Conservation (phyloP, 2,329 filamentous ascomycete genomes). For the Aspergillus costaricaensis region DNA sequence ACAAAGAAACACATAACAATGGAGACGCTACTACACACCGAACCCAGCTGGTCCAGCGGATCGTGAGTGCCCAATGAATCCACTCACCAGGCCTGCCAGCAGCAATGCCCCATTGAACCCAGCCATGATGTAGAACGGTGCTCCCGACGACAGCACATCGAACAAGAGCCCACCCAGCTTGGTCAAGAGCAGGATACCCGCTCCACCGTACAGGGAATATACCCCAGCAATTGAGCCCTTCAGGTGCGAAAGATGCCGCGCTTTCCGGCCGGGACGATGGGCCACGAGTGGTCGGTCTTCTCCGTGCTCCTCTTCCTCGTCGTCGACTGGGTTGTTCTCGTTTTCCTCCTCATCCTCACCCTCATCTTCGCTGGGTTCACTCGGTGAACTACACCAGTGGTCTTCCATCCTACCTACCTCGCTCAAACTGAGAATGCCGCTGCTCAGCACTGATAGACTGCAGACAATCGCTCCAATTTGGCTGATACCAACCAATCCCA, state of each 20-base stretch:
- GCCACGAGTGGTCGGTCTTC: slow-evolving; percentile 37
- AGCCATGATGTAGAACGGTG: slow-evolving; percentile 94
- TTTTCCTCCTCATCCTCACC: slow-evolving; percentile 6
- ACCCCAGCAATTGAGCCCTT: slow-evolving; percentile 95
- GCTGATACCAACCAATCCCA: slow-evolving; percentile 80
- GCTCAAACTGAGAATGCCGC: slow-evolving; percentile 65
- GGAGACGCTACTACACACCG: neutral
- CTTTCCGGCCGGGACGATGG: slow-evolving; percentile 23
- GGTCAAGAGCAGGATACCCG: slow-evolving; percentile 85
- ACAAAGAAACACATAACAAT: neutral
- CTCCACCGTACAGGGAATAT: slow-evolving; percentile 87
- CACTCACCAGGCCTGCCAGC: slow-evolving; percentile 33
- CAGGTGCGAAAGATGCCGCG: slow-evolving; percentile 55
- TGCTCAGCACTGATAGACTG: slow-evolving; percentile 83
- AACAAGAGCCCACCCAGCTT: slow-evolving; percentile 89
- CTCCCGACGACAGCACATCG: slow-evolving; percentile 70
- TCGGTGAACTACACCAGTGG: neutral
- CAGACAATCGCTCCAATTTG: slow-evolving; percentile 97
- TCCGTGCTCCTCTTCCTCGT: slow-evolving; percentile 14
- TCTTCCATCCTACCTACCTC: neutral
- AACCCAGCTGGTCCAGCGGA: neutral
- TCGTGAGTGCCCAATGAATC: slow-evolving; percentile 20
- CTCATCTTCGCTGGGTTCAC: neutral
- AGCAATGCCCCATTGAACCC: slow-evolving; percentile 77
- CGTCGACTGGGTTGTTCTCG: slow-evolving; percentile 6